Conservation (phyloP, 202 grass and related monocot species). For the Cymbopogon flexuosus region DNA sequence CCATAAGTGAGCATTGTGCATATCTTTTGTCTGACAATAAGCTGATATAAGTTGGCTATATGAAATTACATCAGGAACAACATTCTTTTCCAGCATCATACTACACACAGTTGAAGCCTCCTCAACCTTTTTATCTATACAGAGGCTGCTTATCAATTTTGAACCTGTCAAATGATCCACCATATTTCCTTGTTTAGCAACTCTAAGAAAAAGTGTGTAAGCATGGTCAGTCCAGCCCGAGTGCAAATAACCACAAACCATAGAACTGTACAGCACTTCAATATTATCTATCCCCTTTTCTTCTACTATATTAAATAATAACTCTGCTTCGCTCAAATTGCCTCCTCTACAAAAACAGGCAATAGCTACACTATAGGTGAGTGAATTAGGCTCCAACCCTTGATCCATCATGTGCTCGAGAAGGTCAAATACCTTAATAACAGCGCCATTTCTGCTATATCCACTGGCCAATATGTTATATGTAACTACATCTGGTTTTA, state of each 20-base stretch:
- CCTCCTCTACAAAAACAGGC: conserved; percentile 61
- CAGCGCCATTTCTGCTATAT: conserved; percentile 54
- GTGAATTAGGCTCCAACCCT: conserved; percentile 54
- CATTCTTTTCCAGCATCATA: conserved; percentile 56
- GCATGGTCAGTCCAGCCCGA: conserved; percentile 49
- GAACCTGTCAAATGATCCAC: conserved; percentile 43
- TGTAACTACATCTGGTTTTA: conserved; percentile 65
- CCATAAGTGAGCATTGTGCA: conserved; percentile 45
- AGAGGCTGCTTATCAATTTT: conserved; percentile 54
- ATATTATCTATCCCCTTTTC: conserved; percentile 50
- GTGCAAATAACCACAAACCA: conserved; percentile 78
- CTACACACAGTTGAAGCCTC: conserved; percentile 53
- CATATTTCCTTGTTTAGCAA: conserved; percentile 54
- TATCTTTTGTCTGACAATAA: conserved; percentile 48
- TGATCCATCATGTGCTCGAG: conserved; percentile 53
- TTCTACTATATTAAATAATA: conserved; percentile 54
- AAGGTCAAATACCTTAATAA: conserved; percentile 60
- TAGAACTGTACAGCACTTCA: conserved; percentile 60
- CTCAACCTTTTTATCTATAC: conserved; percentile 45
- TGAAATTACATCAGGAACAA: conserved; percentile 48
- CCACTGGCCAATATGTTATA: conserved; percentile 60
- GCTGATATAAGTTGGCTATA: conserved; percentile 58
- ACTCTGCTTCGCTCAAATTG: conserved; percentile 58
- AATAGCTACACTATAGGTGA: conserved; percentile 65
- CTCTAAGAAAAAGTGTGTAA: conserved; percentile 51